Conservation (phyloP, 208 protist species). For the Spongospora subterranea region DNA sequence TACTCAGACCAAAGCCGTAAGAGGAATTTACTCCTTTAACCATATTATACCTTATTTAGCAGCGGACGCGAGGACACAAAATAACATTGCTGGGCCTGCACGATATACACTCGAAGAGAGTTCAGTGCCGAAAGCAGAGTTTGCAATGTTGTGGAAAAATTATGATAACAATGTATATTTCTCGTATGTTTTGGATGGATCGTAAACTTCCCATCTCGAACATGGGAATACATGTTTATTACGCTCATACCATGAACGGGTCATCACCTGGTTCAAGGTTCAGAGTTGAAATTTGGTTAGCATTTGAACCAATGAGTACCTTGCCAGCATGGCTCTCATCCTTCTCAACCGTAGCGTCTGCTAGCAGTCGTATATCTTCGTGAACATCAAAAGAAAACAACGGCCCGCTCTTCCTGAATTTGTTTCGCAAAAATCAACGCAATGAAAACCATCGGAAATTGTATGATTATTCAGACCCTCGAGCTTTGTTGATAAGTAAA, state of each 20-base stretch:
- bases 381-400: slow-evolving; percentile 12
- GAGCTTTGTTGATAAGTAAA: background rate
- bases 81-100: too few relatives aligned
- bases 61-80: too few relatives aligned
- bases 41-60: too few relatives aligned
- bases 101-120: too few relatives aligned
- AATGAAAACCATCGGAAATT: background rate
- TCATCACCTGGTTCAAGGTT: slow-evolving; percentile 55
- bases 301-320: slow-evolving; percentile 61
- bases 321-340: slow-evolving; percentile 69
- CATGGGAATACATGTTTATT: slow-evolving; percentile 85
- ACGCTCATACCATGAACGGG: slow-evolving; percentile 79
- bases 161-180: too few relatives aligned
- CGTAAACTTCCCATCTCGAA: slow-evolving; percentile 77
- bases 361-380: background rate
- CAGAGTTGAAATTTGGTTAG: background rate
- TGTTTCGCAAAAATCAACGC: background rate
- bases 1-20: too few relatives aligned
- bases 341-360: background rate
- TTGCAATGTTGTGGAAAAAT: too few relatives aligned
- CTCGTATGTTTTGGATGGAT: background rate
- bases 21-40: too few relatives aligned
- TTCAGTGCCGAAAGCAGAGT: too few relatives aligned
- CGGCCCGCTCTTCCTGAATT: background rate
- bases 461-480: background rate